Evolutionary conservation across 140 eudicot genomes (phyloP).

Genomic region (Flaveria floridana): DNA sequence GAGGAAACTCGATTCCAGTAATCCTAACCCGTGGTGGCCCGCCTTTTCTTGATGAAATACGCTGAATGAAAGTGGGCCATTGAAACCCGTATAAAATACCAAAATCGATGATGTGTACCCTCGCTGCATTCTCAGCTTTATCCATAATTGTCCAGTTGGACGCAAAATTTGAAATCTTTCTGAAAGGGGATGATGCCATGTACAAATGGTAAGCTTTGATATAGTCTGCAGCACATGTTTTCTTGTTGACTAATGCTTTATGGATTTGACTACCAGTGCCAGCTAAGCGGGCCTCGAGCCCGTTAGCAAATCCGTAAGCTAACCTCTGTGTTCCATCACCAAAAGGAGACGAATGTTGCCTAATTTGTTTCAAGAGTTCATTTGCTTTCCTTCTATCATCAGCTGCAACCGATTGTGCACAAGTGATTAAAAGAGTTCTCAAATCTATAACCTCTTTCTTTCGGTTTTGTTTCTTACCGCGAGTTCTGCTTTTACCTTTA

Average conservation of each 20-base stretch:
- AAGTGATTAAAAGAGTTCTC: conserved; percentile 58
- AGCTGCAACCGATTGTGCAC: conserved; percentile 79
- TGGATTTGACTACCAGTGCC: conserved; percentile 80
- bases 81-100: conserved; percentile 83
- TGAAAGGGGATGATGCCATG: conserved; percentile 67
- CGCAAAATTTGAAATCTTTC: conserved; percentile 52
- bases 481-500: conserved; percentile 40
- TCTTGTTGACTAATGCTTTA: conserved; percentile 52
- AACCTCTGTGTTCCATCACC: conserved; percentile 79
- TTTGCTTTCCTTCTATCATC: conserved; percentile 66
- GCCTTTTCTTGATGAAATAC: conserved; percentile 44
- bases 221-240: conserved; percentile 57
- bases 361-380: conserved; percentile 56
- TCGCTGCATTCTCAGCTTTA: conserved; percentile 35
- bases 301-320: conserved; percentile 69
- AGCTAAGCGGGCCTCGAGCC: conserved; percentile 82
- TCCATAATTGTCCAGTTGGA: conserved; percentile 53
- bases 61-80: conserved; percentile 76
- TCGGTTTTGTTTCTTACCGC: conserved; percentile 51
- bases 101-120: conserved; percentile 66
- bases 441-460: conserved; percentile 75
- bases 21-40: conserved; percentile 66
- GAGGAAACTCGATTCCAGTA: conserved; percentile 82
- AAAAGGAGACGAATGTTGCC: conserved; percentile 63
- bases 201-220: conserved; percentile 68